Evolutionary conservation across 768 basidiomycete species (phyloP).

Genomic region (Boletus pseudopeckii): DNA sequence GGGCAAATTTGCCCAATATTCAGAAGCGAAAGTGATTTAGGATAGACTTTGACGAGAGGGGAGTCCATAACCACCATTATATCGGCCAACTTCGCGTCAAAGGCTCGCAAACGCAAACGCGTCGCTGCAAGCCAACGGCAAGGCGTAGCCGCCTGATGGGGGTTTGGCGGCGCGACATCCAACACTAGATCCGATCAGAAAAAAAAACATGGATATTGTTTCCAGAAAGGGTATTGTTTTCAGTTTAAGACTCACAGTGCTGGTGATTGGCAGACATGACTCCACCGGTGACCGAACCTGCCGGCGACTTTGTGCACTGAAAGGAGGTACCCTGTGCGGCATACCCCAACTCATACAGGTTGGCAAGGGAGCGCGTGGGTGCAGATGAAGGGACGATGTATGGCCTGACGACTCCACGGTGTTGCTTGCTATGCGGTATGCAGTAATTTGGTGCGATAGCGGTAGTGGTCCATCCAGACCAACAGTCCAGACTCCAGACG

Average conservation of each 20-base stretch:
- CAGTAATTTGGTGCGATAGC: neutral
- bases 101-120: neutral
- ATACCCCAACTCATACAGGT: neutral
- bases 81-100: neutral
- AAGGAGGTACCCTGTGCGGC: neutral
- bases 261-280: slow-evolving; percentile 2
- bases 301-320: slow-evolving; percentile 2
- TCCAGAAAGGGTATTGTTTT: slow-evolving; percentile 1
- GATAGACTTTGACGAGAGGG: neutral
- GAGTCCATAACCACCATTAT: neutral
- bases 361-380: neutral
- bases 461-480: no score
- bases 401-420: neutral
- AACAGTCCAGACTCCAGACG: neutral
- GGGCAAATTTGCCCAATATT: neutral
- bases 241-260: neutral
- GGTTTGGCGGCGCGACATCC: neutral
- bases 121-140: neutral
- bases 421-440: neutral
- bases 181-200: neutral
- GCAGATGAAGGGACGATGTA: neutral
- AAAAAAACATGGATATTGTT: neutral
- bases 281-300: neutral
- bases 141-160: neutral
- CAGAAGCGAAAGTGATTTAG: neutral